Evolutionary conservation across 2,329 filamentous ascomycete genomes (phyloP).

Genomic region (Aspergillus viridinutans): DNA sequence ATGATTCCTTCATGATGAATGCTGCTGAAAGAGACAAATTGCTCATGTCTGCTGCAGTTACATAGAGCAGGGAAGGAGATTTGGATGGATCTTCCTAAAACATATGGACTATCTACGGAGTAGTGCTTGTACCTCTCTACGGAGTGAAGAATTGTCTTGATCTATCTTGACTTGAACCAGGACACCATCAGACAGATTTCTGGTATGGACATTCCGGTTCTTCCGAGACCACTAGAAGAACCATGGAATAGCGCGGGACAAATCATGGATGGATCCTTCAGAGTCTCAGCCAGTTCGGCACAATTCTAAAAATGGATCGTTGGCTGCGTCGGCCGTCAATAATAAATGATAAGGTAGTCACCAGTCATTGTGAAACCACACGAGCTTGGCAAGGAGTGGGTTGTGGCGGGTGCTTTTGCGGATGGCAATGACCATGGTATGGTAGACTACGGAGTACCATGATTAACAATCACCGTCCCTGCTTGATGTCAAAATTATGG

Average conservation of each 20-base stretch:
- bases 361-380: not conserved
- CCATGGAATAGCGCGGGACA: not conserved
- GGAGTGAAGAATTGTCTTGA: too few species aligned
- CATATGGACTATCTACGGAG: not conserved
- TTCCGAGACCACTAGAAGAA: not conserved
- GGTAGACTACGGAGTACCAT: not conserved
- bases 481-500: not conserved
- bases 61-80: not conserved
- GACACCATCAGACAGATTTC: not conserved
- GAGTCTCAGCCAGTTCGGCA: not conserved
- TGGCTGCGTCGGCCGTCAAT: not conserved
- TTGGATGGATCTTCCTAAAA: not conserved
- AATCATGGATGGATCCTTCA: not conserved
- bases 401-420: not conserved
- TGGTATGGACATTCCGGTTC: not conserved
- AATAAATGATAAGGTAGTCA: not conserved
- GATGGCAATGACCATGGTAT: not conserved
- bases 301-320: not conserved
- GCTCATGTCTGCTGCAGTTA: not conserved
- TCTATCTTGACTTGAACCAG: too few species aligned
- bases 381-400: not conserved
- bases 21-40: not conserved
- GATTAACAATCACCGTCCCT: not conserved
- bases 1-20: not conserved
- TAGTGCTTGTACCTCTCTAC: too few species aligned